Percentiles rank a stretch among this genome's conserved stretches.
Evolutionary conservation across 192 early-diverging fungal genomes (phyloP).

Genomic region (Borealophlyctis nickersoniae): DNA sequence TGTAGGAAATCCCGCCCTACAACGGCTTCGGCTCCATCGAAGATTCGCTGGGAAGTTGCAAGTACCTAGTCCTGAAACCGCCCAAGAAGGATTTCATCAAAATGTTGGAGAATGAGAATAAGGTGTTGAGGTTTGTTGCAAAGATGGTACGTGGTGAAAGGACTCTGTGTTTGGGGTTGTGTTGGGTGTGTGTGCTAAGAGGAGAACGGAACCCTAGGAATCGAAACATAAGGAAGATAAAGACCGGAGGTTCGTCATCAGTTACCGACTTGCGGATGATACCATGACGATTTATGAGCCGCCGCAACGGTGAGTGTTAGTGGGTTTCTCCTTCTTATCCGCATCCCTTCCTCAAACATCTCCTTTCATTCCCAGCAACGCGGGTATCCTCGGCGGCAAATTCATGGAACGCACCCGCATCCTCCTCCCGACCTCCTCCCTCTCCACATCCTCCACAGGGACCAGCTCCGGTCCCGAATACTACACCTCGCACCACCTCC

Average conservation of each 20-base stretch:
- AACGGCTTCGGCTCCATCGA: conserved; percentile 64
- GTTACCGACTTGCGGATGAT: conserved; percentile 58
- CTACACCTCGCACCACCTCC: conserved; percentile 50
- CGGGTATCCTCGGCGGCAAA: conserved; percentile 60
- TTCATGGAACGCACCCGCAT: conserved; percentile 61
- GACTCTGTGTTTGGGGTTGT: too few species aligned
- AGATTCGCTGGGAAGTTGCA: conserved; percentile 55
- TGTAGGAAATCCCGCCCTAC: conserved; percentile 52
- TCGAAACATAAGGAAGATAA: conserved; percentile 62
- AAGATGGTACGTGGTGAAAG: conserved; percentile 41
- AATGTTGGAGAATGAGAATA: conserved; percentile 64
- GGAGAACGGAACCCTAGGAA: too few species aligned
- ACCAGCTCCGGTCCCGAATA: conserved; percentile 41
- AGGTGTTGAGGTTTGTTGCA: conserved; percentile 59
- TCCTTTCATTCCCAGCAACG: conserved; percentile 38
- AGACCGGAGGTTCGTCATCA: conserved; percentile 58
- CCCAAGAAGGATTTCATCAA: conserved; percentile 68
- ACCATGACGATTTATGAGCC: conserved; percentile 67
- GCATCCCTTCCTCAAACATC: conserved; percentile 1
- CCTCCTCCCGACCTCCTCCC: conserved; percentile 48
- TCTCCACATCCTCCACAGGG: too few species aligned
- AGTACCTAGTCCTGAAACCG: conserved; percentile 59
- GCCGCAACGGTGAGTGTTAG: conserved; percentile 46
- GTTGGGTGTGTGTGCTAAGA: too few species aligned
- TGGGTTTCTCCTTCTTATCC: neutral